Percentiles rank a stretch among this genome's conserved stretches.
Evolutionary conservation across 345 rosid genomes (phyloP).

Genomic region (Nasturtium officinale): DNA sequence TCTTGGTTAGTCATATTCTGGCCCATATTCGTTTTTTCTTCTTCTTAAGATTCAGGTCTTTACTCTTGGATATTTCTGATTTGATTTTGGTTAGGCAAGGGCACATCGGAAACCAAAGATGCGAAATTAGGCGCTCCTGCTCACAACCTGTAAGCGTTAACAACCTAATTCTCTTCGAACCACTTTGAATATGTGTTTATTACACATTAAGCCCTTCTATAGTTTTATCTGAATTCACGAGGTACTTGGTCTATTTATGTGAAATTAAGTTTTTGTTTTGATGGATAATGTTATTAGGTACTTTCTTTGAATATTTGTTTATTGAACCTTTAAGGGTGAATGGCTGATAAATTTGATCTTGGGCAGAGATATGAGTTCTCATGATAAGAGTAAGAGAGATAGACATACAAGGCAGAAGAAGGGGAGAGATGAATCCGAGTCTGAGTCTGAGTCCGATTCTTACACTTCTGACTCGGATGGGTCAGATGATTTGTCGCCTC

Average conservation of each 20-base stretch:
- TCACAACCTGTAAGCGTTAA: background rate
- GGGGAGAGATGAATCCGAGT: slow-evolving; percentile 41
- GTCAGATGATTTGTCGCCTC: slow-evolving; percentile 39
- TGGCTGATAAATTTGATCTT: background rate
- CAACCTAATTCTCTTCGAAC: background rate
- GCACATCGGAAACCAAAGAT: background rate
- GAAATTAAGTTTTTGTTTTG: background rate
- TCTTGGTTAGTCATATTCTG: background rate
- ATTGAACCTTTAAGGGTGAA: no score
- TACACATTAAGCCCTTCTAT: no score
- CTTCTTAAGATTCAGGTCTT: background rate
- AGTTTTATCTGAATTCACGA: background rate
- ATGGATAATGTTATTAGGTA: background rate
- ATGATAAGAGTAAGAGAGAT: slow-evolving; percentile 34
- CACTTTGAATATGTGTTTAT: background rate
- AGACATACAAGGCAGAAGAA: slow-evolving; percentile 11
- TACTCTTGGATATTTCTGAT: background rate
- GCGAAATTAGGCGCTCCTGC: background rate
- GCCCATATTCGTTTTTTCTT: background rate
- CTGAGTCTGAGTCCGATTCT: slow-evolving; percentile 45
- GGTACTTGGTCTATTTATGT: background rate
- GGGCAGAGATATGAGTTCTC: slow-evolving; percentile 35
- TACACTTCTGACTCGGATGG: slow-evolving; percentile 39
- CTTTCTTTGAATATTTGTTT: background rate
- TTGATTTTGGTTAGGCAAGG: background rate